phyloP scores from a whole-genome alignment of 495 filamentous ascomycete species.

The Entonaema liquescens region DNA sequence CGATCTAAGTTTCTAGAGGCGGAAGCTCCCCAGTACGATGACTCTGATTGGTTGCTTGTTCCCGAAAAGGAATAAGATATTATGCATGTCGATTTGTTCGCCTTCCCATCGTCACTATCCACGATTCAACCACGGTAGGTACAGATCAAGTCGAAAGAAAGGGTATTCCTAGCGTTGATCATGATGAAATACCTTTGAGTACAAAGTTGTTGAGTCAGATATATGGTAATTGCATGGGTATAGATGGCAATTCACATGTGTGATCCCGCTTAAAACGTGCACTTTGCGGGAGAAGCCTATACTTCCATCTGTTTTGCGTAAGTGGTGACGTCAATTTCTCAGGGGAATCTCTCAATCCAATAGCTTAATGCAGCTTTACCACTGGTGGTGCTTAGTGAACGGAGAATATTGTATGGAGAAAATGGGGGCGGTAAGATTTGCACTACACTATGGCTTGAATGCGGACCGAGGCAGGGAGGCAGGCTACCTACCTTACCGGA shows the following conservation, averaged over 20 bases:
- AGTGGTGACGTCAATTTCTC: conserved; percentile 38
- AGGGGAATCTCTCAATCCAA: conserved; percentile 19
- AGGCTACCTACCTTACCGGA: background rate
- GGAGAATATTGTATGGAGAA: background rate
- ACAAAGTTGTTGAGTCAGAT: background rate
- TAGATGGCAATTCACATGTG: conserved; percentile 21
- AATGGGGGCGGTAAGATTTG: background rate
- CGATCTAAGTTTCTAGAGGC: conserved; percentile 17
- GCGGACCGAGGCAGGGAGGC: conserved; percentile 8
- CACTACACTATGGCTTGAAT: background rate
- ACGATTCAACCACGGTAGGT: conserved; percentile 22
- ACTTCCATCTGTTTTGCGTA: background rate
- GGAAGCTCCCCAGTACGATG: conserved; percentile 1
- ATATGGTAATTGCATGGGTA: conserved; percentile 4
- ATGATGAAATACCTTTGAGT: conserved; percentile 25
- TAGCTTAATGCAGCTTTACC: conserved; percentile 15
- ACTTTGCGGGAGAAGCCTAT: background rate
- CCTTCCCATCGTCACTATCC: conserved; percentile 6
- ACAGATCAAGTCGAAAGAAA: conserved; percentile 10
- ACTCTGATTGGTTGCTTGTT: conserved; percentile 30
- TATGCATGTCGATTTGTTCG: conserved; percentile 26
- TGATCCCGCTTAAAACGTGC: background rate
- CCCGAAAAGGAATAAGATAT: conserved; percentile 34
- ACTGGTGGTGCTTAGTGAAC: background rate
- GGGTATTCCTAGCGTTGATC: conserved; percentile 21